Base-by-base conservation (phyloP, 78 protist species). In the Dictyostelium purpureum region DNA sequence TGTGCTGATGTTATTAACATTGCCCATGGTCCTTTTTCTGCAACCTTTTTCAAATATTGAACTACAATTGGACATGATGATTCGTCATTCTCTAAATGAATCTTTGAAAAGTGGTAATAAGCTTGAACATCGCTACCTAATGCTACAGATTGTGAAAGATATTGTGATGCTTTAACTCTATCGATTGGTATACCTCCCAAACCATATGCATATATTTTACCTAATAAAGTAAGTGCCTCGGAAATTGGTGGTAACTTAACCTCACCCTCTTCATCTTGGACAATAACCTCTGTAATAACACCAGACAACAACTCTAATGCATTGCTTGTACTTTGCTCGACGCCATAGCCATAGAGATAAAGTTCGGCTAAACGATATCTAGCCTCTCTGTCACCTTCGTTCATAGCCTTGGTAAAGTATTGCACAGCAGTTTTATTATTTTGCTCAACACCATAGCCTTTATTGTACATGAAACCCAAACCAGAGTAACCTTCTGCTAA, bases 21-120 rank as follows among this genome's bases (percentile, higher is more conserved):
- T 16, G 88, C 26, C 96, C 94, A 89, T 18, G 57, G 78, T 9
- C 97, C 98, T 18, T 79, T 61, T 71, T 96, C 97, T 2, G 93
- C 94, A 2, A 96, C 96, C 14, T 59, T 56, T 69, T 96, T 95
- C 59, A 80, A 97, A 45, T 81, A 37, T 18, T 31, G 12, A 6
- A 95, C 97, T 18, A 93, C 67, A 1, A 35, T 37, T 5, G 61
- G 80, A 67, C 98, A 96, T 42, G 57, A 35, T 14, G 94, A 89
- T 56, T 70, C 66, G 26, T 19, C 35, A 31, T 85, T 65, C 10
- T 63, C 78, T 0, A 85, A 45, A 73, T 59, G 61, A 11, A 73
- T 42, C 21, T 21, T 57, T 3, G 94, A 96, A 3, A 92, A 66
- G 35, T 94, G 79, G 38, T 87, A 96, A 14, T 73, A 42, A 4